A percentile compares a stretch with the other conserved stretches of the same genome.
Conservation (phyloP, 768 basidiomycete genomes). For the Cystobasidium ongulense region DNA sequence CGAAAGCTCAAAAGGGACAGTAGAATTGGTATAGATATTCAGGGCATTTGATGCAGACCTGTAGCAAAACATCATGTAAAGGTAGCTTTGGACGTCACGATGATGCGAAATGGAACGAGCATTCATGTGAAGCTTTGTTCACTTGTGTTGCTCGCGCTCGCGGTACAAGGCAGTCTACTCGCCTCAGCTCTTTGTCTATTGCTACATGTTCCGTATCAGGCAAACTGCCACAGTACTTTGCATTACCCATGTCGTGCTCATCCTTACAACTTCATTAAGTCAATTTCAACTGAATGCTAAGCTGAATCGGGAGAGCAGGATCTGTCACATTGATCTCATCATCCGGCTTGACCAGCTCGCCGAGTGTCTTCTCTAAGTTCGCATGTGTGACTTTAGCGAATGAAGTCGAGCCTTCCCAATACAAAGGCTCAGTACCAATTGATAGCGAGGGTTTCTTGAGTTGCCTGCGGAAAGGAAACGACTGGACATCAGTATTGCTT, state of each 20-base stretch:
- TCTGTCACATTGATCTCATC: slow-evolving; percentile 82
- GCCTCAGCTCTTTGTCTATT: too few species aligned
- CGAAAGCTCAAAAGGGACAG: not conserved
- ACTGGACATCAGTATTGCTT: not conserved
- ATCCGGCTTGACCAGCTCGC: slow-evolving; percentile 66
- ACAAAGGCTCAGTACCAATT: slow-evolving; percentile 64
- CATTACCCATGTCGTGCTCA: not conserved
- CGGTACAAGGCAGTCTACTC: too few species aligned
- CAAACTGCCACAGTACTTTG: not conserved
- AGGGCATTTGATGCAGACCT: not conserved
- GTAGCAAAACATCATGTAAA: not conserved
- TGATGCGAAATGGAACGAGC: too few species aligned
- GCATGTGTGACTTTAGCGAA: slow-evolving; percentile 77
- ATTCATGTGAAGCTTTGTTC: too few species aligned
- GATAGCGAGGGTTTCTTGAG: slow-evolving; percentile 93
- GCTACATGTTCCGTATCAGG: not conserved
- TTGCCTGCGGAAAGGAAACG: slow-evolving; percentile 56
- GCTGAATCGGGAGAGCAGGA: slow-evolving; percentile 74
- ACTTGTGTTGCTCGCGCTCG: too few species aligned
- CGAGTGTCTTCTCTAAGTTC: slow-evolving; percentile 77
- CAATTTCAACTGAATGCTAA: slow-evolving; percentile 49
- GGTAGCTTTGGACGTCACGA: too few species aligned
- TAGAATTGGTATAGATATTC: not conserved
- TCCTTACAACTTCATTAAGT: not conserved
- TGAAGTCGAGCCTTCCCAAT: slow-evolving; percentile 87